Percentiles rank a stretch among this genome's conserved stretches.
These are phyloP conservation scores for Salicornia ramosissima DNA, from an alignment of 148 eudicot species.

Conservation along the genomic window DNA sequence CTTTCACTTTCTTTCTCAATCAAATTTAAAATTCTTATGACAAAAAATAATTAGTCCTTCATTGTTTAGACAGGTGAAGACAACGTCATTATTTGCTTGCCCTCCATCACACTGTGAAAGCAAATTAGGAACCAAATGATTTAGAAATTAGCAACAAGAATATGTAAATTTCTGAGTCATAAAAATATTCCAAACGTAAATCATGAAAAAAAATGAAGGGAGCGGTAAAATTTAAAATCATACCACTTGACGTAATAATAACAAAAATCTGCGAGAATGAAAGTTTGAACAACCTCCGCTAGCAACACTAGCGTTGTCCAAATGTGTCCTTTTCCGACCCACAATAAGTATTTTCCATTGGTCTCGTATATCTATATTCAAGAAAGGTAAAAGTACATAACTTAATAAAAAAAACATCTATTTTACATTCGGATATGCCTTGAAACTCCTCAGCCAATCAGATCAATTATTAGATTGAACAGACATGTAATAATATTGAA, in stretches of 20 bases:
- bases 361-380: conserved; percentile 33
- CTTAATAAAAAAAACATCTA: too few species aligned
- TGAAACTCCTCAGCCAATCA: too few species aligned
- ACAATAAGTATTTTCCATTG: conserved; percentile 39
- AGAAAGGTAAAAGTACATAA: neutral
- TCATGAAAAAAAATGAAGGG: neutral
- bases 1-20: neutral
- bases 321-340: conserved; percentile 51
- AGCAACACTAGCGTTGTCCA: conserved; percentile 52
- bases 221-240: neutral
- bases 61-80: conserved; percentile 30
- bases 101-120: conserved; percentile 45
- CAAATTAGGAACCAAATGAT: neutral
- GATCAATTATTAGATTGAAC: too few species aligned
- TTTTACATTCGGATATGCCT: too few species aligned
- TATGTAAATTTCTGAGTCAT: too few species aligned
- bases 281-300: conserved; percentile 70
- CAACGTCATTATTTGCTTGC: conserved; percentile 49
- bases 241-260: conserved; percentile 85
- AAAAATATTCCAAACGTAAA: neutral
- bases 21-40: neutral
- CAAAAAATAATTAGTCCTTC: neutral
- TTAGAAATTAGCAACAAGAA: neutral
- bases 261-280: conserved; percentile 80
- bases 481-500: too few species aligned